phyloP scores from a whole-genome alignment of 2,329 filamentous ascomycete genomes.

The Taxawa tesnikishii region DNA sequence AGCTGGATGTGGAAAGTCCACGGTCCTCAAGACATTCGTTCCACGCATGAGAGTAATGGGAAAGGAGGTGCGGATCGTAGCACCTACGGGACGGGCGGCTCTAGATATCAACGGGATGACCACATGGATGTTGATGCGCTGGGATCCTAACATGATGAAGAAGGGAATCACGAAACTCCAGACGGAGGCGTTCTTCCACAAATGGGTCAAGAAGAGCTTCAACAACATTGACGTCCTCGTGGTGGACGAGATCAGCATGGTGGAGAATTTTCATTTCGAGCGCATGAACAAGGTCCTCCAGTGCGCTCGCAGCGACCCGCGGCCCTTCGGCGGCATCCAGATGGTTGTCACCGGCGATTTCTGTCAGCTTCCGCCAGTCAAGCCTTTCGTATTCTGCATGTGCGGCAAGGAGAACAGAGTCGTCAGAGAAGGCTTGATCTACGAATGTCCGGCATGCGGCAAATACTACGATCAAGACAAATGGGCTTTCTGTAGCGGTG shows the following conservation, averaged over 20 bases:
- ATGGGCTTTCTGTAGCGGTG: slow-evolving; percentile 47
- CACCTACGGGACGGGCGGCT: slow-evolving; percentile 49
- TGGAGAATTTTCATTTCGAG: slow-evolving; percentile 43
- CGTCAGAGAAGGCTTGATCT: slow-evolving; percentile 11
- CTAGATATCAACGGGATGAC: slow-evolving; percentile 45
- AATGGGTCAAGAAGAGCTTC: neutral
- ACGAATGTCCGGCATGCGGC: slow-evolving; percentile 24
- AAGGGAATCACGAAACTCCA: slow-evolving; percentile 18
- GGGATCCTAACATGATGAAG: slow-evolving; percentile 37
- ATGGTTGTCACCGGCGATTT: slow-evolving; percentile 49
- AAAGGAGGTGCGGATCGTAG: slow-evolving; percentile 37
- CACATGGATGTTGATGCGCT: slow-evolving; percentile 45
- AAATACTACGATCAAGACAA: slow-evolving; percentile 37
- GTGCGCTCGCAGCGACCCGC: slow-evolving; percentile 15
- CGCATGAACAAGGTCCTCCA: slow-evolving; percentile 39
- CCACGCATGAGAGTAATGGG: slow-evolving; percentile 22
- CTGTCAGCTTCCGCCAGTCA: slow-evolving; percentile 47
- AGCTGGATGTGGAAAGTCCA: slow-evolving; percentile 49
- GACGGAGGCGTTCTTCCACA: neutral
- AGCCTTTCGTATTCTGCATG: slow-evolving; percentile 42
- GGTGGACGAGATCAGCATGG: slow-evolving; percentile 57
- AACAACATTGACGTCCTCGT: slow-evolving; percentile 41
- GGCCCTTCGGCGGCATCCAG: slow-evolving; percentile 37
- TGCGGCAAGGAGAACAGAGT: slow-evolving; percentile 29
- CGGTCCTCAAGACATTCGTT: slow-evolving; percentile 39